These are phyloP conservation scores for Ampelomyces quisqualis DNA, from an alignment of 2,329 filamentous ascomycete genomes.

Conservation along the genomic window DNA sequence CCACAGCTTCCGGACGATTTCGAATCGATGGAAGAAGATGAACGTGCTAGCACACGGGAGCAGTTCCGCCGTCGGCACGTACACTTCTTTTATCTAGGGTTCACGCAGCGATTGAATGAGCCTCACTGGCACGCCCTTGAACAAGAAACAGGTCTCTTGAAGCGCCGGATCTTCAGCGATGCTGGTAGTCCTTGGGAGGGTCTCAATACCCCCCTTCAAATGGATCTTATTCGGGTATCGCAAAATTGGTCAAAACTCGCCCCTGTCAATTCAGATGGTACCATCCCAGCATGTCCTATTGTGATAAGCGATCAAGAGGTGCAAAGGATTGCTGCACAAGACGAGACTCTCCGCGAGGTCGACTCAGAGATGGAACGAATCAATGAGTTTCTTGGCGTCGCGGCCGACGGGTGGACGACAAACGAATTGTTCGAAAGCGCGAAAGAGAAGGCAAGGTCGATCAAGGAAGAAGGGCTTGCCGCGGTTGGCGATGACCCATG, in stretches of 20 bases:
- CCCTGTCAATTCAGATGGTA: constrained; percentile 3
- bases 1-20: constrained; percentile 22
- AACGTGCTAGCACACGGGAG: constrained; percentile 20
- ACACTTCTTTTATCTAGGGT: constrained; percentile 36
- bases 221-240: constrained; percentile 21
- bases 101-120: constrained; percentile 25
- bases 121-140: constrained; percentile 28
- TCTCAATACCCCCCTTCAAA: constrained; percentile 29
- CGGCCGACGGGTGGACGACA: constrained; percentile 30
- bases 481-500: constrained; percentile 19
- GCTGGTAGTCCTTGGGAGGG: constrained; percentile 34
- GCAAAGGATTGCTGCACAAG: constrained; percentile 12
- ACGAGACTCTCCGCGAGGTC: constrained; percentile 19
- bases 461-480: constrained; percentile 19
- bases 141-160: constrained; percentile 20
- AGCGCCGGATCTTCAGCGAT: constrained; percentile 23
- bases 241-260: constrained; percentile 23
- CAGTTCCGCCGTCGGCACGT: constrained; percentile 29
- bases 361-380: constrained; percentile 21
- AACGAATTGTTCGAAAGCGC: constrained; percentile 24
- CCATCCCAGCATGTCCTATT: constrained; percentile 16
- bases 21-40: constrained; percentile 14
- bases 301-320: constrained; percentile 17
- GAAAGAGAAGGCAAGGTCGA: constrained; percentile 14
- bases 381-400: constrained; percentile 22